These are phyloP conservation scores for Yamadazyma triangularis DNA, from an alignment of 1,139 yeast genomes.

Conservation along the genomic window DNA sequence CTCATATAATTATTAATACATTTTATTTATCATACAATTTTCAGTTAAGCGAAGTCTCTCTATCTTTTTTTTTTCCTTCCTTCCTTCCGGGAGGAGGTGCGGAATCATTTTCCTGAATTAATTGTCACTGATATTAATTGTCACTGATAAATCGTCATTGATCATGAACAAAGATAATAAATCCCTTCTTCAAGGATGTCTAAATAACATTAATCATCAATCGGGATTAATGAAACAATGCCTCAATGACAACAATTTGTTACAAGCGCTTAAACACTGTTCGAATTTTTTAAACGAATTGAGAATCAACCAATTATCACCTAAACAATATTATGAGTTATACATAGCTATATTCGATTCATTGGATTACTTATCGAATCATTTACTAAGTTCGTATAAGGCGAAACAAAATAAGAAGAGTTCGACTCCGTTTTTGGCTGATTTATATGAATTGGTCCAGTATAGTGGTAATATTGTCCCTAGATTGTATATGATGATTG, in stretches of 20 bases:
- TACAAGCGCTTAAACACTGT: slow-evolving; percentile 88
- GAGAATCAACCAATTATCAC: slow-evolving; percentile 70
- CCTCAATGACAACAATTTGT: slow-evolving; percentile 63
- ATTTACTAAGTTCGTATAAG: slow-evolving; percentile 63
- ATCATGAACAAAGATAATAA: slow-evolving; percentile 10
- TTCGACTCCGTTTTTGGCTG: slow-evolving; percentile 70
- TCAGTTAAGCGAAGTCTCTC: no score
- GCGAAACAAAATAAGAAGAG: slow-evolving; percentile 21
- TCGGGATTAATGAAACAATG: slow-evolving; percentile 73
- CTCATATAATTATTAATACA: no score
- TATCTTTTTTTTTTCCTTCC: no score
- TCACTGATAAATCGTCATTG: no score
- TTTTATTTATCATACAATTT: no score
- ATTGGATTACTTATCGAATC: slow-evolving; percentile 61
- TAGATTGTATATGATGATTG: slow-evolving; percentile 87
- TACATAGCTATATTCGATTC: slow-evolving; percentile 86
- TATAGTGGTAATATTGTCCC: slow-evolving; percentile 94
- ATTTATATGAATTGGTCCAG: slow-evolving; percentile 89
- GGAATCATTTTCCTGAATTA: background rate
- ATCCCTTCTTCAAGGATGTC: slow-evolving; percentile 44
- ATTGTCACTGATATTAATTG: no score
- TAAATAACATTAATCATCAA: slow-evolving; percentile 62
- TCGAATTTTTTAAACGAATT: slow-evolving; percentile 79
- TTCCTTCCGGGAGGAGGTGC: no score
- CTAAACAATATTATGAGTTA: slow-evolving; percentile 91